Conservation (phyloP, 179 eudicot genomes). For the Corrigiola litoralis region DNA sequence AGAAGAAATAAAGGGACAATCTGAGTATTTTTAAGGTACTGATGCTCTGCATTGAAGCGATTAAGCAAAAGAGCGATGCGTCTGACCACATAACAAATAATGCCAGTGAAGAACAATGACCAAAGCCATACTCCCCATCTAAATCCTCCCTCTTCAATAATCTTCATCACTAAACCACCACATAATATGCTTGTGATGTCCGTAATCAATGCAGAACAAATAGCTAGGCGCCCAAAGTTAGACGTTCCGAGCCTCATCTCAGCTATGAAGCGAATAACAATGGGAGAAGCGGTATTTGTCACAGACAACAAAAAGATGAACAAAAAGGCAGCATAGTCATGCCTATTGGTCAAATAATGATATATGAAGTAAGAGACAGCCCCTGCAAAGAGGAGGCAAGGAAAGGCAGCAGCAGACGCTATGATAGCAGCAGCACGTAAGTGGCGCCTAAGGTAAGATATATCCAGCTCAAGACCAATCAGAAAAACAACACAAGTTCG, state of each 20-base stretch:
- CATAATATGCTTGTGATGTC: slow-evolving; percentile 37
- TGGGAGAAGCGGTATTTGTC: slow-evolving; percentile 66
- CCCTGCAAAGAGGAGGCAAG: slow-evolving; percentile 52
- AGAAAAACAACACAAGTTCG: slow-evolving; percentile 73
- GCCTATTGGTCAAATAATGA: slow-evolving; percentile 23
- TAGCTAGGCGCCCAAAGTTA: slow-evolving; percentile 67
- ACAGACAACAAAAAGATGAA: slow-evolving; percentile 47
- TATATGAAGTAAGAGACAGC: slow-evolving; percentile 44
- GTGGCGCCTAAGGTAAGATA: slow-evolving; percentile 51
- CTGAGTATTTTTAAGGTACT: slow-evolving; percentile 61
- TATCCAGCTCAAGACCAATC: slow-evolving; percentile 79
- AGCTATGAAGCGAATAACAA: slow-evolving; percentile 60
- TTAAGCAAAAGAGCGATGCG: slow-evolving; percentile 61
- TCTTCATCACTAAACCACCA: slow-evolving; percentile 30
- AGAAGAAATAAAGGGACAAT: slow-evolving; percentile 50
- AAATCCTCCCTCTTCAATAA: slow-evolving; percentile 15
- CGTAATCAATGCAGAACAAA: slow-evolving; percentile 53
- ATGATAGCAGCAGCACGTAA: slow-evolving; percentile 44
- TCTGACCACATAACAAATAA: slow-evolving; percentile 42
- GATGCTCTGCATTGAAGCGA: slow-evolving; percentile 46
- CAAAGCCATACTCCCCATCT: slow-evolving; percentile 26
- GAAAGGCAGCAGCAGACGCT: slow-evolving; percentile 41
- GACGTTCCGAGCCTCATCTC: slow-evolving; percentile 66
- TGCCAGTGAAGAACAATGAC: slow-evolving; percentile 36
- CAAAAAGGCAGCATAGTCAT: slow-evolving; percentile 22